These are phyloP conservation scores for Scutellaria baicalensis DNA, from an alignment of 257 asterid species.

Conservation along the genomic window DNA sequence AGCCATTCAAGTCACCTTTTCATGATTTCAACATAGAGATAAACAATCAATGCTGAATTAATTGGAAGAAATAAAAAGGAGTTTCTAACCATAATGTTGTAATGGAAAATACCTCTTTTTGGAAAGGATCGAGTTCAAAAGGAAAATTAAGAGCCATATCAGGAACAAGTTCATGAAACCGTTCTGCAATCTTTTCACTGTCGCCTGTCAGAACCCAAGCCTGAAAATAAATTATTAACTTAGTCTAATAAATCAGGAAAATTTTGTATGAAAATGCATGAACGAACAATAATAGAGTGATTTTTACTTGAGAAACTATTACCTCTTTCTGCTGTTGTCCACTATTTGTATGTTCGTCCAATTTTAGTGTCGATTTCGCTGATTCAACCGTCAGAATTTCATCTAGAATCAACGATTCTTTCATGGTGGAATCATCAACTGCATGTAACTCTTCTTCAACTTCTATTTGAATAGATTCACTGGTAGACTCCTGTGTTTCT, in stretches of 20 bases:
- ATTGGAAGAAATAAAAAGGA: background rate
- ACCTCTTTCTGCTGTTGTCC: conserved; percentile 58
- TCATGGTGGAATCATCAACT: conserved; percentile 23
- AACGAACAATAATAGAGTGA: background rate
- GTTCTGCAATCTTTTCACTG: conserved; percentile 55
- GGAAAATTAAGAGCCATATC: conserved; percentile 94
- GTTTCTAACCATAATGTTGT: conserved; percentile 9
- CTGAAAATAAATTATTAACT: conserved; percentile 30
- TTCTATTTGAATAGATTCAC: conserved; percentile 37
- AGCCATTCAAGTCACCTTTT: conserved; percentile 3
- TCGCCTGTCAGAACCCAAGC: conserved; percentile 71
- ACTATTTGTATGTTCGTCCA: conserved; percentile 35
- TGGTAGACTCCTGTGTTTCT: conserved; percentile 32
- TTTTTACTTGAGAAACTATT: conserved; percentile 7
- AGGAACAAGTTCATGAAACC: conserved; percentile 82
- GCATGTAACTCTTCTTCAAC: conserved; percentile 30
- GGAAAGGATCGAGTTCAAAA: conserved; percentile 93
- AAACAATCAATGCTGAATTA: conserved; percentile 9
- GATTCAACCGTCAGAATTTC: conserved; percentile 67
- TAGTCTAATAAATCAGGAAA: conserved; percentile 7
- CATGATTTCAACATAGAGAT: conserved; percentile 4
- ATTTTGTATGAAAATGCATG: background rate
- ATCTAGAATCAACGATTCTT: conserved; percentile 58
- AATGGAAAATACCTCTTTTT: conserved; percentile 68
- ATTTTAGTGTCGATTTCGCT: conserved; percentile 23